Conservation (phyloP, 75 land plant species). For the Adiantum capillusveneris region DNA sequence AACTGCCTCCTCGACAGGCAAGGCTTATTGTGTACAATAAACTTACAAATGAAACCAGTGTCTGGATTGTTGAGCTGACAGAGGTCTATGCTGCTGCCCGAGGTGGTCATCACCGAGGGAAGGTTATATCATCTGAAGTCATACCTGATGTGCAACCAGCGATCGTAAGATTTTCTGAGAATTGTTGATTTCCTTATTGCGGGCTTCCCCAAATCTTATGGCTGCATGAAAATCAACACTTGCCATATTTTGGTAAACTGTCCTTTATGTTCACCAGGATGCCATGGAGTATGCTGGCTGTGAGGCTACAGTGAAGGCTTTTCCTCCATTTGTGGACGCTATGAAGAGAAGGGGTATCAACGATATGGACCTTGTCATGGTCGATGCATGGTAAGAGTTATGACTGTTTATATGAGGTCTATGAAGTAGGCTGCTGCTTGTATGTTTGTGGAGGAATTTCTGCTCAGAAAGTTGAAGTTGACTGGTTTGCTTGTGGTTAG, state of each 20-base stretch:
- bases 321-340: slow-evolving; percentile 77
- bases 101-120: slow-evolving; percentile 95
- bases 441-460: background rate
- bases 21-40: slow-evolving; percentile 84
- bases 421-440: background rate
- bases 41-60: slow-evolving; percentile 77
- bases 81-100: slow-evolving; percentile 88
- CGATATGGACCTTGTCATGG: slow-evolving; percentile 99
- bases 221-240: too few relatives aligned
- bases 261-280: slow-evolving; percentile 44
- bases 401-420: too few relatives aligned
- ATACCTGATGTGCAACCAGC: slow-evolving; percentile 92
- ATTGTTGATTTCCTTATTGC: background rate
- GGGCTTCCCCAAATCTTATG: too few relatives aligned
- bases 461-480: too few relatives aligned
- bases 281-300: slow-evolving; percentile 96
- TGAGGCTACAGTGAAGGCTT: slow-evolving; percentile 87
- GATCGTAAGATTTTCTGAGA: slow-evolving; percentile 49
- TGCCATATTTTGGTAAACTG: too few relatives aligned
- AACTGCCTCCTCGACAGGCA: slow-evolving; percentile 87
- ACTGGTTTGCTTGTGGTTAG: slow-evolving; percentile 25
- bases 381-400: slow-evolving; percentile 75
- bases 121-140: slow-evolving; percentile 63
- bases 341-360: slow-evolving; percentile 96
- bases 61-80: slow-evolving; percentile 86